Percentiles rank a stretch among this genome's conserved stretches.
Evolutionary conservation across 768 basidiomycete species (phyloP).

Genomic region (Mycena alexandri): DNA sequence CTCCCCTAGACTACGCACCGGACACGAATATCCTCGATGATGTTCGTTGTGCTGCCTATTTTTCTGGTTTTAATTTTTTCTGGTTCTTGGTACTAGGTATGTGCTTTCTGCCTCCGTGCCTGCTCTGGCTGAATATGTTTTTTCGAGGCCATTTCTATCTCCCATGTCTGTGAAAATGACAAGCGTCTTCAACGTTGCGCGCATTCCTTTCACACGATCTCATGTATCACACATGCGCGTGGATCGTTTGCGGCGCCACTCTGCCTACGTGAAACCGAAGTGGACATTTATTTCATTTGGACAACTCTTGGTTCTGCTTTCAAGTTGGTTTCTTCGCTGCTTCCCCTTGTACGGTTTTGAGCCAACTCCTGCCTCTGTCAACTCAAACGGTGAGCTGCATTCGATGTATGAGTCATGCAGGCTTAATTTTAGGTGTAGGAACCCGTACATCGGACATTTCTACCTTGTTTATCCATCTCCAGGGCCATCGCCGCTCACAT

Average conservation of each 20-base stretch:
- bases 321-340: too few species aligned
- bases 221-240: neutral
- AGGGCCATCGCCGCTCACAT: too few species aligned
- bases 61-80: neutral
- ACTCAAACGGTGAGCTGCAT: too few species aligned
- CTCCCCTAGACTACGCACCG: neutral
- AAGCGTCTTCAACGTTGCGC: neutral
- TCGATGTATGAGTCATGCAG: too few species aligned
- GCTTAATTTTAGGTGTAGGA: too few species aligned
- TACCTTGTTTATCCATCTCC: too few species aligned
- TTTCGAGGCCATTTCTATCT: neutral
- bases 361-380: too few species aligned
- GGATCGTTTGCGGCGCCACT: neutral
- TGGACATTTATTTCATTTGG: too few species aligned
- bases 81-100: neutral
- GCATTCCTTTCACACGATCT: neutral
- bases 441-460: too few species aligned
- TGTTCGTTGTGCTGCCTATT: neutral
- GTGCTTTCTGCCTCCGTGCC: neutral
- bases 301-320: too few species aligned
- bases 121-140: neutral
- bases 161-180: neutral
- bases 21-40: neutral
- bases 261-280: too few species aligned
- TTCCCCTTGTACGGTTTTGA: too few species aligned